These are phyloP conservation scores for Rhizophora mangle DNA, from an alignment of 345 rosid species.

Conservation along the genomic window DNA sequence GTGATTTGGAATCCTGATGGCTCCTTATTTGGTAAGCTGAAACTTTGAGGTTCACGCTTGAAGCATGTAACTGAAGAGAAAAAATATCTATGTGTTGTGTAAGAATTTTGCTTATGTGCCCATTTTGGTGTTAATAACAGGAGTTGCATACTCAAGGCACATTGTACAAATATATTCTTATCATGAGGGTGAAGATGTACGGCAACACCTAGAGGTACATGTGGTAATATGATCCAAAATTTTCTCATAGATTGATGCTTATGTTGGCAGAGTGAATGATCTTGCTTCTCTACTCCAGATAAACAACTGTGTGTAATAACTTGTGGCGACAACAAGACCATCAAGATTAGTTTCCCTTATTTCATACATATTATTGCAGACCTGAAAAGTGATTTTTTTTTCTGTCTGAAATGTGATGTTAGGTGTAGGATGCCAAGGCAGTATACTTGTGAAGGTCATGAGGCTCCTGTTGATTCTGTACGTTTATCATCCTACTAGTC, in stretches of 20 bases:
- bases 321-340: too few species aligned
- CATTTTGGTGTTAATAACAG: too few species aligned
- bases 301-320: constrained; percentile 47
- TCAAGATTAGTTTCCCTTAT: too few species aligned
- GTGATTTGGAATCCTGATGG: constrained; percentile 98
- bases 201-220: too few species aligned
- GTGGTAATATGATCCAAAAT: too few species aligned
- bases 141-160: too few species aligned
- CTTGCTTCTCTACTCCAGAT: constrained; percentile 75
- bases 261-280: constrained; percentile 74
- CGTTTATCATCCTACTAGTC: not conserved
- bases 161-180: too few species aligned
- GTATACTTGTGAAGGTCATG: constrained; percentile 84
- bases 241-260: too few species aligned
- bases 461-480: constrained; percentile 80
- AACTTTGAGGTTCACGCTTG: constrained; percentile 16
- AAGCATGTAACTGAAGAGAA: not conserved
- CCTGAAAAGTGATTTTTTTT: not conserved
- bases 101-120: too few species aligned
- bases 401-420: constrained; percentile 8
- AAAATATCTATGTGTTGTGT: too few species aligned
- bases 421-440: constrained; percentile 91
- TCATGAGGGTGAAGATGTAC: too few species aligned
- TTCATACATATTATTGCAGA: too few species aligned
- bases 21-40: constrained; percentile 78